These are phyloP conservation scores for Trametopsis cervina DNA, from an alignment of 768 basidiomycete genomes.

Conservation along the genomic window DNA sequence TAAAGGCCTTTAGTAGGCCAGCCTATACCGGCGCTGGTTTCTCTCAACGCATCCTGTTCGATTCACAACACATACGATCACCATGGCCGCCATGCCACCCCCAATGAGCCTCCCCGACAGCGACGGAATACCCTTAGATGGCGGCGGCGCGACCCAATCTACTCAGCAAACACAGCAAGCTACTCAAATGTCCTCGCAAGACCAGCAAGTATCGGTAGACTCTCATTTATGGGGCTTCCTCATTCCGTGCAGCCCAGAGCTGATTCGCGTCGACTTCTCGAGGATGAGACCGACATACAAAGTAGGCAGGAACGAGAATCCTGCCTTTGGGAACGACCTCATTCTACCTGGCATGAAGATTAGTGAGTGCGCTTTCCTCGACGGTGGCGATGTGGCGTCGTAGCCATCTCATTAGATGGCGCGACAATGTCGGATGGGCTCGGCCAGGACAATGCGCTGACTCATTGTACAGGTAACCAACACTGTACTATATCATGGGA, in stretches of 20 bases:
- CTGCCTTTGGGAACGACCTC: constrained; percentile 35
- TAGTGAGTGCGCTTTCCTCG: constrained; percentile 39
- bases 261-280: constrained; percentile 57
- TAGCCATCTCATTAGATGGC: not conserved
- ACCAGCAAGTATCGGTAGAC: constrained; percentile 13
- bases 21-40: constrained; percentile 1
- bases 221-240: constrained; percentile 63
- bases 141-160: not conserved
- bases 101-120: not conserved
- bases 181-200: constrained; percentile 30
- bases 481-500: constrained; percentile 60
- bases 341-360: constrained; percentile 66
- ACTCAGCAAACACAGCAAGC: constrained; percentile 30
- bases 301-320: constrained; percentile 44
- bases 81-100: not conserved
- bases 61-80: not conserved
- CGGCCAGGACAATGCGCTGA: constrained; percentile 23
- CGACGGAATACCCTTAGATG: constrained; percentile 3
- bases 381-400: constrained; percentile 5
- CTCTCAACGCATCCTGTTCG: not conserved
- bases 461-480: constrained; percentile 33
- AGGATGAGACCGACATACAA: constrained; percentile 41
- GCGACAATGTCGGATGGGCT: not conserved
- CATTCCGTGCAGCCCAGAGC: constrained; percentile 47
- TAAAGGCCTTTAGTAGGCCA: not conserved